phyloP scores from a whole-genome alignment of 768 basidiomycete species.

The Rhizopogon vinicolor region DNA sequence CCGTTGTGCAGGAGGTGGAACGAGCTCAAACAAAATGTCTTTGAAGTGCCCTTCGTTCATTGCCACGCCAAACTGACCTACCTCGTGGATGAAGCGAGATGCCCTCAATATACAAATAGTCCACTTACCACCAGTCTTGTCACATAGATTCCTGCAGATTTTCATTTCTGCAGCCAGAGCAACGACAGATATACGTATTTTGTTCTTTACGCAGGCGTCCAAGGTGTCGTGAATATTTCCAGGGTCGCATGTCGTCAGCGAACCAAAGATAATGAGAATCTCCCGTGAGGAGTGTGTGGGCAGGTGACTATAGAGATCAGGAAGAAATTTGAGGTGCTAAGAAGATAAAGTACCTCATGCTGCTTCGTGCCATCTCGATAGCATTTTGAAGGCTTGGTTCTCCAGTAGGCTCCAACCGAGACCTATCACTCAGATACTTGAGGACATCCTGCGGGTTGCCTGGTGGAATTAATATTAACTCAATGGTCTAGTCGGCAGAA shows the following conservation, averaged over 20 bases:
- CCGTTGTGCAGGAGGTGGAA: conserved; percentile 89
- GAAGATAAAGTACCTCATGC: conserved; percentile 67
- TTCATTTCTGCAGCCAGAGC: conserved; percentile 98
- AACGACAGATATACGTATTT: conserved; percentile 89
- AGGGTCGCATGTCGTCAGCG: conserved; percentile 94
- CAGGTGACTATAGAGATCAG: conserved; percentile 64
- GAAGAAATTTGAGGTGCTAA: not conserved
- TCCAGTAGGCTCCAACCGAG: conserved; percentile 84
- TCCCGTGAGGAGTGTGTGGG: conserved; percentile 96
- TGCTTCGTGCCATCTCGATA: conserved; percentile 92
- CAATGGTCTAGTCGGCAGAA: not conserved
- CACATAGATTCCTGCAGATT: conserved; percentile 88
- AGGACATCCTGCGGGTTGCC: conserved; percentile 98
- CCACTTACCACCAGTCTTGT: conserved; percentile 79
- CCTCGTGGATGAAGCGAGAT: conserved; percentile 5
- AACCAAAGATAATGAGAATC: conserved; percentile 90
- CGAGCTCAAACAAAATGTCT: conserved; percentile 91
- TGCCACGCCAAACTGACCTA: conserved; percentile 92
- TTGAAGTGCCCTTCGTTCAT: conserved; percentile 97
- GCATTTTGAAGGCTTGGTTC: conserved; percentile 97
- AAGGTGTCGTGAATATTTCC: conserved; percentile 94
- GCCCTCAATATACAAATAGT: not conserved
- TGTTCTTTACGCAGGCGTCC: conserved; percentile 75
- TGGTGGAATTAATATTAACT: conserved; percentile 24
- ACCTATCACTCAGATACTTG: conserved; percentile 76